Evolutionary conservation across 2,329 filamentous ascomycete genomes (phyloP).

Genomic region (Ceratocystis cubensis): DNA sequence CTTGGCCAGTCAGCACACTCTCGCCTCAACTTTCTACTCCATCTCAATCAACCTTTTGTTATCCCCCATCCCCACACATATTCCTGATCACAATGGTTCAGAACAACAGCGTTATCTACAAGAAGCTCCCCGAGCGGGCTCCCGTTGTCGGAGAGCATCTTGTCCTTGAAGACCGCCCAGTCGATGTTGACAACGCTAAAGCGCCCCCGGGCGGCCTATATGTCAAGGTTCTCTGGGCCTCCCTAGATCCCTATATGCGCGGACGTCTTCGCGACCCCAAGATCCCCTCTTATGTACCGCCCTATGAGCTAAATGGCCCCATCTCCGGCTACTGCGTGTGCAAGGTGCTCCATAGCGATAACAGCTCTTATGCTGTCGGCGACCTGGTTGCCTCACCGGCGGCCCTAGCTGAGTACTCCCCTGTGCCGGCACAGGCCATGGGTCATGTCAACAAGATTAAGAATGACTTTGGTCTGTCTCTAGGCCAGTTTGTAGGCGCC

Average conservation of each 20-base stretch:
- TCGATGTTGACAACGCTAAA: constrained; percentile 47
- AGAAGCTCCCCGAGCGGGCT: constrained; percentile 50
- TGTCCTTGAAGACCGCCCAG: constrained; percentile 49
- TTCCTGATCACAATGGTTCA: constrained; percentile 27
- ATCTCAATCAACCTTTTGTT: background rate
- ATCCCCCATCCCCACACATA: background rate
- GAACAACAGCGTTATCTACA: constrained; percentile 69
- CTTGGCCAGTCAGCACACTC: background rate
- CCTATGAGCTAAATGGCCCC: constrained; percentile 47
- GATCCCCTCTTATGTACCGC: constrained; percentile 44
- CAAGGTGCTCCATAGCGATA: constrained; percentile 59
- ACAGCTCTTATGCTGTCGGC: constrained; percentile 48
- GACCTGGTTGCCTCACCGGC: constrained; percentile 49
- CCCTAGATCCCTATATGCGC: constrained; percentile 76
- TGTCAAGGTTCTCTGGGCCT: constrained; percentile 58
- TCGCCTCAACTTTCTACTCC: background rate
- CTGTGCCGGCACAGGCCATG: constrained; percentile 36
- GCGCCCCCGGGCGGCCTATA: constrained; percentile 54
- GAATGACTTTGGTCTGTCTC: constrained; percentile 56
- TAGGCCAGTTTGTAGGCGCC: constrained; percentile 57
- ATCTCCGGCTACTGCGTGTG: constrained; percentile 52
- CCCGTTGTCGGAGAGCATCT: constrained; percentile 62
- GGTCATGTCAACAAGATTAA: constrained; percentile 43
- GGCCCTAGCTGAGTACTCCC: constrained; percentile 58
- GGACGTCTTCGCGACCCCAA: constrained; percentile 58